These are phyloP conservation scores for Selaginella tamariscina DNA, from an alignment of 75 land plant genomes.

Conservation along the genomic window DNA sequence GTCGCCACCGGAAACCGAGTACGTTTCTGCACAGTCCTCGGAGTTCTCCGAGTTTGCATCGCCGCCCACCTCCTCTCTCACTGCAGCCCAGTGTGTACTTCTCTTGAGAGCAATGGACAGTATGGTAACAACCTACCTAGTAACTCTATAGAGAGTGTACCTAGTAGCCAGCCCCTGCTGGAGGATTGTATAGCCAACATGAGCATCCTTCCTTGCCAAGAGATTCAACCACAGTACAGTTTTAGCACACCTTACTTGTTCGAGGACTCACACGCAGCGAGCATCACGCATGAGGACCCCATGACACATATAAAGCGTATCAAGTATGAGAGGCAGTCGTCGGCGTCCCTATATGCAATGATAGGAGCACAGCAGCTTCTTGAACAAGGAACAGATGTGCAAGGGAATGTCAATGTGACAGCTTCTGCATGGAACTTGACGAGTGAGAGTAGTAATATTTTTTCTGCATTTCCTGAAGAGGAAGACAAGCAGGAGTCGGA, in stretches of 20 bases:
- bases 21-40: neutral
- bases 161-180: neutral
- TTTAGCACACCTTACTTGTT: neutral
- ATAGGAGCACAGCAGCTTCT: slow-evolving; percentile 42
- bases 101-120: neutral
- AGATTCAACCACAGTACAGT: neutral
- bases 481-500: neutral
- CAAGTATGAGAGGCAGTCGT: slow-evolving; percentile 41
- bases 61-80: too few species aligned
- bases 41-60: neutral
- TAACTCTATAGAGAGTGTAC: neutral
- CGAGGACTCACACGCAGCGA: neutral
- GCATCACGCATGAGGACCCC: neutral
- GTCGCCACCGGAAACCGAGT: neutral
- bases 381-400: neutral
- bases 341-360: slow-evolving; percentile 31
- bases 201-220: neutral
- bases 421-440: neutral
- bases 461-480: neutral
- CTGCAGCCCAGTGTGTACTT: neutral
- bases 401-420: neutral
- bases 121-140: neutral
- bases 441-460: neutral
- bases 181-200: neutral
- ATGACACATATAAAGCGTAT: slow-evolving; percentile 9